Conservation (phyloP, 495 filamentous ascomycete species). For the Aspergillus saccharolyticus region DNA sequence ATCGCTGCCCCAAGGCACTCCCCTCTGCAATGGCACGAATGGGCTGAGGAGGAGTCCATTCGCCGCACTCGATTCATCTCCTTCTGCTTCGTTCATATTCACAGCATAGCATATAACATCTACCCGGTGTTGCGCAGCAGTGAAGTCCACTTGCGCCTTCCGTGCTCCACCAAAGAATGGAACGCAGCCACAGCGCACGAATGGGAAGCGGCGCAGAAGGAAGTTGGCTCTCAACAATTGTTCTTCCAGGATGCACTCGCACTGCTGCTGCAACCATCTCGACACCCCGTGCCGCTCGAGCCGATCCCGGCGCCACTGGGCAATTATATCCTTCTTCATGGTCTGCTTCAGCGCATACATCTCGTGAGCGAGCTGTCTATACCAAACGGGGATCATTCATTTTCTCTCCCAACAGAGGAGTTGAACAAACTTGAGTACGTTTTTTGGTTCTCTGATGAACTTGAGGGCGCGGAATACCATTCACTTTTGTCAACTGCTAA, state of each 20-base stretch:
- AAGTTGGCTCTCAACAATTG: constrained; percentile 29
- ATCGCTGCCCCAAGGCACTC: background rate
- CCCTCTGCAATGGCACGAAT: constrained; percentile 30
- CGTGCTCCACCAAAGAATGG: constrained; percentile 39
- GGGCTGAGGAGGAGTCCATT: constrained; percentile 37
- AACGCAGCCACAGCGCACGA: constrained; percentile 28
- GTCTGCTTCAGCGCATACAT: constrained; percentile 37
- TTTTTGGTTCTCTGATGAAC: too few relatives aligned
- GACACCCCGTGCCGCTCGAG: constrained; percentile 23
- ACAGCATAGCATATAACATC: constrained; percentile 37
- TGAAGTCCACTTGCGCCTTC: constrained; percentile 35
- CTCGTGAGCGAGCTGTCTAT: constrained; percentile 36
- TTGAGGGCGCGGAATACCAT: background rate
- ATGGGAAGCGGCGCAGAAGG: constrained; percentile 32
- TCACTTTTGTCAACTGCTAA: background rate
- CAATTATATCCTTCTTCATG: constrained; percentile 38
- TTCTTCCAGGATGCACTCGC: constrained; percentile 39
- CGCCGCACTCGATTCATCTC: constrained; percentile 36
- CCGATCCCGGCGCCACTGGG: constrained; percentile 36
- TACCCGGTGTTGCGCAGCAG: constrained; percentile 37
- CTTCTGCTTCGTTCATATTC: constrained; percentile 38
- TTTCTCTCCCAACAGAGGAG: constrained; percentile 32
- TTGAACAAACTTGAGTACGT: constrained; percentile 37
- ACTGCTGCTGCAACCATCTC: constrained; percentile 31
- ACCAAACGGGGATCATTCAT: constrained; percentile 30